Percentiles rank a stretch among this genome's conserved stretches.
Conservation (phyloP, 2,329 filamentous ascomycete species). For the Penicillium sp. region DNA sequence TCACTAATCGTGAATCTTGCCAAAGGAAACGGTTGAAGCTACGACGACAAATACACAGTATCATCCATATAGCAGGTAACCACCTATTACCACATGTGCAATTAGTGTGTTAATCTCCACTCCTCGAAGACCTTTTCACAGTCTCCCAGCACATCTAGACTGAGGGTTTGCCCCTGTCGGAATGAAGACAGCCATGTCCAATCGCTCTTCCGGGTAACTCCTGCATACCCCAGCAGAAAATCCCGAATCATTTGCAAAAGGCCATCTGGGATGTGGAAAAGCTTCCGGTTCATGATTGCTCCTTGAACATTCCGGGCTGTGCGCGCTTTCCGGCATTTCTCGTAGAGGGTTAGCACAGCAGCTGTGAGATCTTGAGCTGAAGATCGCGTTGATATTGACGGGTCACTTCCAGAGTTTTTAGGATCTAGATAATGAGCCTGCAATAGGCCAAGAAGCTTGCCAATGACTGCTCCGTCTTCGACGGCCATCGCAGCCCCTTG, state of each 20-base stretch:
- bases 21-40: background rate
- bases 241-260: constrained; percentile 16
- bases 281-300: constrained; percentile 15
- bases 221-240: constrained; percentile 10
- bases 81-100: background rate
- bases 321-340: constrained; percentile 17
- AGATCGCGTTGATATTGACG: background rate
- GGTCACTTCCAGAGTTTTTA: constrained; percentile 37
- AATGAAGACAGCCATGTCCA: constrained; percentile 19
- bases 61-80: background rate
- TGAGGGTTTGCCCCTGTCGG: constrained; percentile 14
- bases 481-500: constrained; percentile 66
- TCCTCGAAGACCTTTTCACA: constrained; percentile 7
- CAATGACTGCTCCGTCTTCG: constrained; percentile 66
- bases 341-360: constrained; percentile 12
- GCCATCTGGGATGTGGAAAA: constrained; percentile 23
- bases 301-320: constrained; percentile 21
- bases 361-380: constrained; percentile 1
- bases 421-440: background rate
- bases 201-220: constrained; percentile 20
- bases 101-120: background rate
- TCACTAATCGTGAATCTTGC: background rate
- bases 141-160: constrained; percentile 14
- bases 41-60: background rate
- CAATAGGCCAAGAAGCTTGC: constrained; percentile 51